Evolutionary conservation across 352 stramenopile species (phyloP).

Genomic region (Phytophthora chlamydospora): DNA sequence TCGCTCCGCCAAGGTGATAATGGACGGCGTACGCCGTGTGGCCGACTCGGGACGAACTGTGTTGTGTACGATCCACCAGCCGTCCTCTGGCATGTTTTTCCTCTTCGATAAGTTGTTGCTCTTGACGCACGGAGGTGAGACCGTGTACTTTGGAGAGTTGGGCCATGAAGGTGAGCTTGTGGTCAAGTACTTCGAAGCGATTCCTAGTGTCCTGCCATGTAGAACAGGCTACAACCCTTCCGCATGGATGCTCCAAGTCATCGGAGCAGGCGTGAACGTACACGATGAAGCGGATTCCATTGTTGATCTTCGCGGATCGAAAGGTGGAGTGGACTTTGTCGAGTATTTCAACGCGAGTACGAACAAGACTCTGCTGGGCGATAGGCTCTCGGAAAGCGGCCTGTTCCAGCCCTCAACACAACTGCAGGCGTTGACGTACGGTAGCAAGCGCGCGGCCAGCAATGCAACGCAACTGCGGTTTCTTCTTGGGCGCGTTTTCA

Average conservation of each 20-base stretch:
- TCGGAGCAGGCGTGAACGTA: not conserved
- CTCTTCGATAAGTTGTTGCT: constrained; percentile 9
- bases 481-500: no score
- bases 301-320: no score
- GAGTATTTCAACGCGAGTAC: no score
- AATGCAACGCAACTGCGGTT: no score
- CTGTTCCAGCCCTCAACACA: no score
- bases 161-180: not conserved
- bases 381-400: no score
- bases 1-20: constrained; percentile 2
- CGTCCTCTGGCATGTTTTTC: constrained; percentile 1
- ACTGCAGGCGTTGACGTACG: no score
- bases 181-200: constrained; percentile 1
- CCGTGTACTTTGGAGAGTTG: constrained; percentile 5
- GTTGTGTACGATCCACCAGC: constrained; percentile 7
- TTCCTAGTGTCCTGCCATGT: not conserved
- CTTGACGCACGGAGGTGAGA: not conserved
- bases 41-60: constrained; percentile 5
- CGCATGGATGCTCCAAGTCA: constrained; percentile 5
- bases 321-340: no score
- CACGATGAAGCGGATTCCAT: not conserved
- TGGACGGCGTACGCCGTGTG: constrained; percentile 3
- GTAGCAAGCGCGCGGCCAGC: no score
- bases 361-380: no score
- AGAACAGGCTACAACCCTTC: constrained; percentile 1